Percentiles rank a stretch among this genome's conserved stretches.
These are phyloP conservation scores for Apiotrichum akiyoshidainum DNA, from an alignment of 1,284 basidiomycete species.

Conservation along the genomic window DNA sequence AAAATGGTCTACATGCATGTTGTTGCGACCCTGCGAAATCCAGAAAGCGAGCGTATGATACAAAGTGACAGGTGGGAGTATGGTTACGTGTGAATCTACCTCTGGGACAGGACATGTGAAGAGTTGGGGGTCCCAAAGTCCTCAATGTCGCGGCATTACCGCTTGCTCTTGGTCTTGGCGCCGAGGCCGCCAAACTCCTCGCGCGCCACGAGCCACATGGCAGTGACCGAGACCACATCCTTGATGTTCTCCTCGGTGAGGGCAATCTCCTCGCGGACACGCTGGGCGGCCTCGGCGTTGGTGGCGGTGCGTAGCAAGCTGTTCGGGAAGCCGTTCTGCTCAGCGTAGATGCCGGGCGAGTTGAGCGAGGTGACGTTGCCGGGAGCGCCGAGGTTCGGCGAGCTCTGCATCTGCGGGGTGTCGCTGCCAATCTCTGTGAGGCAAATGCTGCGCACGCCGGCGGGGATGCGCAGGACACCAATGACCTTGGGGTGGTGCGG, in stretches of 20 bases:
- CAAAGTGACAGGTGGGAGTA: background rate
- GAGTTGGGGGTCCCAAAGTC: background rate
- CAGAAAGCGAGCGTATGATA: background rate
- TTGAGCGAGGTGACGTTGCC: too few relatives aligned
- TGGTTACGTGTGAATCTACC: background rate
- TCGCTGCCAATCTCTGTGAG: constrained; percentile 24
- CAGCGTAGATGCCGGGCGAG: too few relatives aligned
- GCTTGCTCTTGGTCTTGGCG: constrained; percentile 56
- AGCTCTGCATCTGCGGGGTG: background rate
- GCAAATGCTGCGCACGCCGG: constrained; percentile 70
- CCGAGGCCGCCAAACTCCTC: constrained; percentile 89
- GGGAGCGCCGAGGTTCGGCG: too few relatives aligned
- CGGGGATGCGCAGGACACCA: constrained; percentile 82
- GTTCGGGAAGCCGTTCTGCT: too few relatives aligned
- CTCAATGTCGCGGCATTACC: background rate
- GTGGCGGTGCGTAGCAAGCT: background rate
- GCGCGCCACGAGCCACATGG: constrained; percentile 85
- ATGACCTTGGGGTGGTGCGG: constrained; percentile 96
- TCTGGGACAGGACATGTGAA: background rate
- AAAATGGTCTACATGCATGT: background rate
- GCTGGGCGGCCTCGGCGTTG: constrained; percentile 16
- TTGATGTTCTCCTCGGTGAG: constrained; percentile 90
- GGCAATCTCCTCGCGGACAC: constrained; percentile 54
- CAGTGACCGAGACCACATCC: constrained; percentile 83
- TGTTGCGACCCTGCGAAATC: background rate